Evolutionary conservation across 2,329 filamentous ascomycete species (phyloP), one percentile per base, ranked within the genome.

Genomic region (Talaromyces sp.): DNA sequence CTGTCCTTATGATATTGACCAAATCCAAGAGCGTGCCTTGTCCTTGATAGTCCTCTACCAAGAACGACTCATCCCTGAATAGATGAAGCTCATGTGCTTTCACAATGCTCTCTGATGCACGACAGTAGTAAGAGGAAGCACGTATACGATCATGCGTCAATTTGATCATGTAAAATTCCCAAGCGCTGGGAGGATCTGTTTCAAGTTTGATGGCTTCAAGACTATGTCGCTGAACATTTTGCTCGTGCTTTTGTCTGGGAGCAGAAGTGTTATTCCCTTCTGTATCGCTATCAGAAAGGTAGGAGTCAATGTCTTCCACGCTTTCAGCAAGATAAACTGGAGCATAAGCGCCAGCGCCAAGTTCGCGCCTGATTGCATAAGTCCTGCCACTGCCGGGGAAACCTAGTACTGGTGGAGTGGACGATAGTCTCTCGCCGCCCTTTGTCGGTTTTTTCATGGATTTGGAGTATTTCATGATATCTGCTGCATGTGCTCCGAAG

Each of bases 151-250:
- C 82, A 68, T 94, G 91, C 1, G 91, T 88, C 63, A 92, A 86
- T 1, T 92, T 89, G 82, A 98, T 92, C 78, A 99, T 96, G 79
- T 97, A 91, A 74, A 98, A 99, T 74, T 99, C 95, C 95, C 95
- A 99, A 0, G 91, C 85, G 4, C 89, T 90, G 0, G 94, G 91
- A 0, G 93, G 92, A 37, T 90, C 76, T 13, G 76, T 86, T 79
- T 99, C 95, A 87, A 97, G 93, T 79, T 99, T 99, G 70, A 99
- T 84, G 1, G 95, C 95, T 77, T 97, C 93, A 4, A 95, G 83
- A 1, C 81, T 81, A 49, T 90, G 87, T 45, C 81, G 79, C 11
- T 54, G 58, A 15, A 33, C 4, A 6, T 47, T 64, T 15, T 41
- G 35, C 3, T 59, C 7, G 25, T 27, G 45, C 35, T 43, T 64